phyloP scores from a whole-genome alignment of 2,329 filamentous ascomycete species.

The Alternaria metachromatica region DNA sequence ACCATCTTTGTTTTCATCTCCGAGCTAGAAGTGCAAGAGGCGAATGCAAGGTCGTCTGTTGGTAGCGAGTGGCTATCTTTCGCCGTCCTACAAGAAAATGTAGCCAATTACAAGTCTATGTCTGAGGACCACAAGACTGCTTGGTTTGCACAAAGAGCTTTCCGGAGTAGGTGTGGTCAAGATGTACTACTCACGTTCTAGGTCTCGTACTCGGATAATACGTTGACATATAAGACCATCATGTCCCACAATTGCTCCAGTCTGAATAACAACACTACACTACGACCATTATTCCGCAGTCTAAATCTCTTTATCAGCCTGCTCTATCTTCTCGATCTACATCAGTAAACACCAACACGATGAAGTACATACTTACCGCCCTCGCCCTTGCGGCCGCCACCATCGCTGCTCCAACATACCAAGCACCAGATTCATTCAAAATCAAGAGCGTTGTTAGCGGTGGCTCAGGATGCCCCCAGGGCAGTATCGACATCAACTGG shows the following conservation, averaged over 20 bases:
- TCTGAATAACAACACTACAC: constrained; percentile 5
- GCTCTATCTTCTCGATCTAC: background rate
- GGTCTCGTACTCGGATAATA: constrained; percentile 32
- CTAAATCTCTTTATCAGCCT: background rate
- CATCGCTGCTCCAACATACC: constrained; percentile 25
- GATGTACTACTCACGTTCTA: constrained; percentile 19
- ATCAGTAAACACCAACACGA: constrained; percentile 13
- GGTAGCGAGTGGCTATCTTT: constrained; percentile 30
- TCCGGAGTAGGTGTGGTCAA: constrained; percentile 16
- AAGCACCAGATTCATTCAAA: constrained; percentile 37
- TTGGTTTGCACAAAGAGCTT: constrained; percentile 13
- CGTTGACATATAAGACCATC: constrained; percentile 32
- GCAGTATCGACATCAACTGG: constrained; percentile 44
- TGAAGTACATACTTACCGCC: constrained; percentile 35
- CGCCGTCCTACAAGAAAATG: constrained; percentile 5
- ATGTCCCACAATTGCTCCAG: constrained; percentile 24
- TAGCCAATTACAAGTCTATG: constrained; percentile 19
- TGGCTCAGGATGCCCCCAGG: constrained; percentile 46
- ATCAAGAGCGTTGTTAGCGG: constrained; percentile 41
- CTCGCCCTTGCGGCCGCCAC: constrained; percentile 33
- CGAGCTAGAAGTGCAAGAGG: constrained; percentile 13
- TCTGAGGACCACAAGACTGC: constrained; percentile 27
- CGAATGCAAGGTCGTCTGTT: constrained; percentile 17
- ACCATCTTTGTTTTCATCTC: constrained; percentile 21
- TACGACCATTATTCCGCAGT: background rate